phyloP scores from a whole-genome alignment of 192 early-diverging fungal genomes.

The Ambispora gerdemannii region DNA sequence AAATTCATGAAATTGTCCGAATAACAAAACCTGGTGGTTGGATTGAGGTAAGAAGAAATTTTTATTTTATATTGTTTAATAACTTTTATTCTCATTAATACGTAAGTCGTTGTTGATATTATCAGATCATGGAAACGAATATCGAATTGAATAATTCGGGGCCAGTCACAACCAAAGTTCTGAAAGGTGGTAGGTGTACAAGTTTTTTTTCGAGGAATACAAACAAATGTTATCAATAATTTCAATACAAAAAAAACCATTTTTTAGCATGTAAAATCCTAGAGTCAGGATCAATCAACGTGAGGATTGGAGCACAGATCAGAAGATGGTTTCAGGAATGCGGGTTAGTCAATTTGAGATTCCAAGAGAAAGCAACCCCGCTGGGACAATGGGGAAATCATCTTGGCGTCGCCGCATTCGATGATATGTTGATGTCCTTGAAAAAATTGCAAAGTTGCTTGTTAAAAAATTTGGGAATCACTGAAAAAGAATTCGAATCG shows the following conservation, averaged over 20 bases:
- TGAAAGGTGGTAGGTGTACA: not conserved
- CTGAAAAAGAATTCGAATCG: not conserved
- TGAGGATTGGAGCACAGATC: not conserved
- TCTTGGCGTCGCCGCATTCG: not conserved
- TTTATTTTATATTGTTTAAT: no score
- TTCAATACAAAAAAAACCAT: not conserved
- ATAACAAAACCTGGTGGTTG: slow-evolving; percentile 37
- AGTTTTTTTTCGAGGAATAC: not conserved
- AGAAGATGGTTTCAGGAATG: not conserved
- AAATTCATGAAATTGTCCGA: slow-evolving; percentile 18
- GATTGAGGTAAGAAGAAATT: no score
- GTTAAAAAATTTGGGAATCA: not conserved
- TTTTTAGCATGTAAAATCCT: not conserved
- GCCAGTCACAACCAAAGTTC: not conserved
- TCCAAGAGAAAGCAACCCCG: not conserved
- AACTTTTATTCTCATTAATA: no score
- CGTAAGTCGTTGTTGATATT: no score
- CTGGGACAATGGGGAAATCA: not conserved
- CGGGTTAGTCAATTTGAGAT: not conserved
- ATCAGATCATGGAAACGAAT: not conserved
- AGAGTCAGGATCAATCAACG: not conserved
- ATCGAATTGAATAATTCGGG: not conserved
- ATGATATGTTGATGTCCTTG: not conserved
- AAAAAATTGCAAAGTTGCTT: not conserved
- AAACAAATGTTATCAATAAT: not conserved